Evolutionary conservation across 768 basidiomycete genomes (phyloP).

Genomic region (Lentinula edodes): DNA sequence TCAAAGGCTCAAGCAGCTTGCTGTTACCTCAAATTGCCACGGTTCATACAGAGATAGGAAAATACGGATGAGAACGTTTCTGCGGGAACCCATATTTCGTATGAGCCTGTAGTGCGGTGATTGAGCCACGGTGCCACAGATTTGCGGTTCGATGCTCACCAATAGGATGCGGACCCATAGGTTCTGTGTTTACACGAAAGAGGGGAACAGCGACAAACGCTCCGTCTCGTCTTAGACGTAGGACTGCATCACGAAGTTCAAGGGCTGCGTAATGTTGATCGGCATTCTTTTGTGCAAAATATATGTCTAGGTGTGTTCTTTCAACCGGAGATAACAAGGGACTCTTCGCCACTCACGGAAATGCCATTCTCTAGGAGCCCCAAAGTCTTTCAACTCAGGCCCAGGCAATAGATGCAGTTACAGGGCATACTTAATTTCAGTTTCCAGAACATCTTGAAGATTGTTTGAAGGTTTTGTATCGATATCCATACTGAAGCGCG

Average conservation of each 20-base stretch:
- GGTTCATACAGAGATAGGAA: slow-evolving; percentile 66
- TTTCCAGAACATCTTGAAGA: slow-evolving; percentile 1
- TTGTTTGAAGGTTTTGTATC: neutral
- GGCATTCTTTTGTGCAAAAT: slow-evolving; percentile 66
- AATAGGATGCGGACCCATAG: slow-evolving; percentile 72
- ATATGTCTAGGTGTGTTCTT: slow-evolving; percentile 53
- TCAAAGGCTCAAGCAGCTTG: neutral
- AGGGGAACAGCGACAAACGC: slow-evolving; percentile 78
- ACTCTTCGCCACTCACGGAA: slow-evolving; percentile 48
- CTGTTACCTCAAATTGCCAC: slow-evolving; percentile 54
- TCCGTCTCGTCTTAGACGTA: slow-evolving; percentile 65
- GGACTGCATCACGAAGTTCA: slow-evolving; percentile 63
- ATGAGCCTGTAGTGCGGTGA: slow-evolving; percentile 47
- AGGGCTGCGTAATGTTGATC: slow-evolving; percentile 61
- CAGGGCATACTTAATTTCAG: slow-evolving; percentile 1
- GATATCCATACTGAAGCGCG: neutral
- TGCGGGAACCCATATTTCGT: slow-evolving; percentile 75
- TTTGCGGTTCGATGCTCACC: slow-evolving; percentile 35
- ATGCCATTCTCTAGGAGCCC: slow-evolving; percentile 61
- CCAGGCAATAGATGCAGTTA: neutral
- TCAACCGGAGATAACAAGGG: neutral
- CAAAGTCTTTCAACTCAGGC: neutral
- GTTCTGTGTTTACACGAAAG: slow-evolving; percentile 61
- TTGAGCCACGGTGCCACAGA: neutral
- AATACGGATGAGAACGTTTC: slow-evolving; percentile 74